These are phyloP conservation scores for Fusarium sp. DNA, from an alignment of 2,329 filamentous ascomycete genomes.

Conservation along the genomic window DNA sequence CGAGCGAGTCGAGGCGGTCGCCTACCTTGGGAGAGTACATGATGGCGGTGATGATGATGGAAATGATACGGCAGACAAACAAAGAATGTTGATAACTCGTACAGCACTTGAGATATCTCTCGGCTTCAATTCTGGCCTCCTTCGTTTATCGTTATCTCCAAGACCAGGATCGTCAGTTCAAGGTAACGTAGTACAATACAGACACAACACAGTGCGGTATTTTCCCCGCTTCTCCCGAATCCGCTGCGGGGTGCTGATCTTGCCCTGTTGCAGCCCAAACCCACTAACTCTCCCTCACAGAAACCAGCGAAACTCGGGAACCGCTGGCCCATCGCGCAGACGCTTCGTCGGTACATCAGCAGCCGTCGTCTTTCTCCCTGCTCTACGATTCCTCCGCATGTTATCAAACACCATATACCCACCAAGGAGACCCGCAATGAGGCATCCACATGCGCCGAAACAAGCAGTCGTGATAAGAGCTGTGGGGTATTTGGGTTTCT, in stretches of 20 bases:
- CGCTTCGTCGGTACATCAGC: neutral
- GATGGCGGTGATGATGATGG: neutral
- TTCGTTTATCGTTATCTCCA: neutral
- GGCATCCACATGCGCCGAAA: constrained; percentile 70
- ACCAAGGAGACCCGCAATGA: constrained; percentile 66
- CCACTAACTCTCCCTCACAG: neutral
- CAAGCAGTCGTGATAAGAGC: constrained; percentile 73
- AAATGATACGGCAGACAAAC: neutral
- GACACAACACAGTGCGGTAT: constrained; percentile 5
- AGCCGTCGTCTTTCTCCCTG: constrained; percentile 9
- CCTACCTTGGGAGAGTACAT: constrained; percentile 20
- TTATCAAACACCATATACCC: constrained; percentile 69
- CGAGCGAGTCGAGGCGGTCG: constrained; percentile 48
- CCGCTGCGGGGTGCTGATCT: neutral
- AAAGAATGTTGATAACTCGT: neutral
- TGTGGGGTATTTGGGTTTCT: constrained; percentile 73
- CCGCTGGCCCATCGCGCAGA: constrained; percentile 7
- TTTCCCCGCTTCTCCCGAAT: neutral
- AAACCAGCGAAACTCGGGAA: constrained; percentile 21
- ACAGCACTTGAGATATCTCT: neutral
- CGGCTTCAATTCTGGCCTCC: constrained; percentile 2
- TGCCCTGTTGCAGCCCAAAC: neutral
- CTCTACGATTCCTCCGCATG: neutral
- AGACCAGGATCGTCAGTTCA: neutral
- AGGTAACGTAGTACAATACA: constrained; percentile 11